Evolutionary conservation across 2,329 filamentous ascomycete genomes (phyloP).

Genomic region (Stagonosporopsis vannaccii): DNA sequence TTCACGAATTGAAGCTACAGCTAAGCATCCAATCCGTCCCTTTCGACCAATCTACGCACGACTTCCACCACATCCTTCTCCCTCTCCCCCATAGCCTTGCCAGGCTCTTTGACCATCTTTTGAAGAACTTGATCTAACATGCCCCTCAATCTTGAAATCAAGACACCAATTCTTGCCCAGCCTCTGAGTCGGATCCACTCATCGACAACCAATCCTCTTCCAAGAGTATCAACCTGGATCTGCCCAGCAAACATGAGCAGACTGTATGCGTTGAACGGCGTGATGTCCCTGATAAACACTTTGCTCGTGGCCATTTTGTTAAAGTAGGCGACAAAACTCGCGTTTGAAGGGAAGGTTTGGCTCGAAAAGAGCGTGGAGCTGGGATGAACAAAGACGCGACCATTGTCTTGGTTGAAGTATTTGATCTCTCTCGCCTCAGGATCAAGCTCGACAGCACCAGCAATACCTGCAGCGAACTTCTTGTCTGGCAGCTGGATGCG

Average conservation of each 20-base stretch:
- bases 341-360: constrained; percentile 76
- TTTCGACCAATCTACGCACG: constrained; percentile 82
- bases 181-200: constrained; percentile 87
- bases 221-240: constrained; percentile 85
- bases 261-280: constrained; percentile 90
- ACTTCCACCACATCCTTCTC: constrained; percentile 73
- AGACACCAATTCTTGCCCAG: constrained; percentile 92
- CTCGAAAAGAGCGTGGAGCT: constrained; percentile 84
- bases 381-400: constrained; percentile 89
- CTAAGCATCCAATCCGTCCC: constrained; percentile 79
- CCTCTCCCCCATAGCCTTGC: constrained; percentile 58
- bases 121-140: constrained; percentile 89
- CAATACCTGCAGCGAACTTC: constrained; percentile 87
- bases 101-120: constrained; percentile 79
- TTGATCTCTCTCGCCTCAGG: constrained; percentile 91
- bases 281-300: constrained; percentile 89
- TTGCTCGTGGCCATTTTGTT: constrained; percentile 91
- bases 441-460: constrained; percentile 90
- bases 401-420: constrained; percentile 71
- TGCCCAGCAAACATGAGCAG: constrained; percentile 86
- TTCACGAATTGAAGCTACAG: not conserved
- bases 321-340: constrained; percentile 87
- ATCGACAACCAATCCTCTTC: constrained; percentile 86
- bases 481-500: constrained; percentile 94
- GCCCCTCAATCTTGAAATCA: constrained; percentile 80